Evolutionary conservation across 768 basidiomycete species (phyloP), one percentile per base, ranked within the genome.

Genomic region (button mushroom (Agaricus bisporus)): DNA sequence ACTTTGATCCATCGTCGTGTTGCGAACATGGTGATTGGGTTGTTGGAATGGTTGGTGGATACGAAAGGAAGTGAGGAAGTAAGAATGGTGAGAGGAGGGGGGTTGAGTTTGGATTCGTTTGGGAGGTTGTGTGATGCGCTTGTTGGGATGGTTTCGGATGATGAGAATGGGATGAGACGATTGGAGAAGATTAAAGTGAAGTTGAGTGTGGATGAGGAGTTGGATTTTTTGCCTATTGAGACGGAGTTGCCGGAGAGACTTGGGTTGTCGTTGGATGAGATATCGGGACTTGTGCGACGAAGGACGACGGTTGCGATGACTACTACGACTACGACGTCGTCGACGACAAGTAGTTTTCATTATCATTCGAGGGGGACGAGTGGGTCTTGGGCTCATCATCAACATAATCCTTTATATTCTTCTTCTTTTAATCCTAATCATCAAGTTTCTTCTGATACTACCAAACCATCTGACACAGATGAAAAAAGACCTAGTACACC

Each of bases 31-130:
- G 56, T 75, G 8, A 61, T 82, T 15, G 64, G 71, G 4, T 67
- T 80, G 1, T 68, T 87, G n/a, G 69, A 74, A 49, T 86, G 84
- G 83, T 68, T 84, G n/a, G 60, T 42, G 8, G n/a, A 28, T 22
- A 64, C 70, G 4, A 76, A 78, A 41, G 69, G 69, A 5, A 68
- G 74, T 6, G 62, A 71, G 43, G 74, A 73, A 39, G 69, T 79
- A 15, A 65, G 64, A n/a, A 73, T 73, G 18, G 70, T 87, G 8
- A 71, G 65, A 10, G 77, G 32, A 32, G 32, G 32, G 32, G 32
- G 78, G 8, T 70, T 86, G 49, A 72, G 78, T 4, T 57, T 65
- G 41, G 72, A 78, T 18, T 72, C 69, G 0, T 77, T 82, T 59
- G 63, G 70, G 6, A 66, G 70, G 14, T 67, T 87, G 9, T 81